These are phyloP conservation scores for Cryptococcus hybrid DNA, from an alignment of 1,284 basidiomycete species.

Conservation along the genomic window DNA sequence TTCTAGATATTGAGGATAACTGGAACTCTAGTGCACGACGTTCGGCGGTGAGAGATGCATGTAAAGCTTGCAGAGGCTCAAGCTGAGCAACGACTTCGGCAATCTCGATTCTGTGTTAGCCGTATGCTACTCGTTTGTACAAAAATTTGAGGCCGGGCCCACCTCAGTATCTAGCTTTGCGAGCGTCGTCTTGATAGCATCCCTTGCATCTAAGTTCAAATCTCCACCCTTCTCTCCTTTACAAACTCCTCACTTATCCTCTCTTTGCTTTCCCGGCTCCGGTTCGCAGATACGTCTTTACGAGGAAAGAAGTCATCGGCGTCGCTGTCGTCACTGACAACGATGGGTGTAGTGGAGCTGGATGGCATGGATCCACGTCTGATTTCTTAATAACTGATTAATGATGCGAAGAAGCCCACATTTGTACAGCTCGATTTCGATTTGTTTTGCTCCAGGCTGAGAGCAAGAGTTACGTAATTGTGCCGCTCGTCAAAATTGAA, in stretches of 20 bases:
- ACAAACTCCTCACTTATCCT: no score
- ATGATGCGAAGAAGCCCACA: no score
- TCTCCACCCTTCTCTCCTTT: neutral
- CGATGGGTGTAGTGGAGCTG: neutral
- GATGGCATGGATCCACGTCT: neutral
- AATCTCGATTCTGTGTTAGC: slow-evolving; percentile 20
- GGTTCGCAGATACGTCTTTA: no score
- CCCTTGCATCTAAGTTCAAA: slow-evolving; percentile 18
- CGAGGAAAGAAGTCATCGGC: no score
- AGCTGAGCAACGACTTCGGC: slow-evolving; percentile 32
- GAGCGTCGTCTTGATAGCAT: slow-evolving; percentile 25
- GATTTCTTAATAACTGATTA: no score
- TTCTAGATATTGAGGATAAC: no score
- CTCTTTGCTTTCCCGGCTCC: no score
- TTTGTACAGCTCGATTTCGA: no score
- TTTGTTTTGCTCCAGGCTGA: no score
- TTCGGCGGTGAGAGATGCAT: slow-evolving; percentile 23
- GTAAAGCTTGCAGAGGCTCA: slow-evolving; percentile 30
- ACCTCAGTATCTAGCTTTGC: slow-evolving; percentile 38
- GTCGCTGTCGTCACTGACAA: neutral
- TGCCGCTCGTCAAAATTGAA: no score
- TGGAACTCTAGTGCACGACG: slow-evolving; percentile 13
- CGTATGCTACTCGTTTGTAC: neutral
- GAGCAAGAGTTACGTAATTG: no score
- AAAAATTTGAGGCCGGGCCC: neutral